Conservation (phyloP, 495 filamentous ascomycete species). For the Evansstolkia leycettana region DNA sequence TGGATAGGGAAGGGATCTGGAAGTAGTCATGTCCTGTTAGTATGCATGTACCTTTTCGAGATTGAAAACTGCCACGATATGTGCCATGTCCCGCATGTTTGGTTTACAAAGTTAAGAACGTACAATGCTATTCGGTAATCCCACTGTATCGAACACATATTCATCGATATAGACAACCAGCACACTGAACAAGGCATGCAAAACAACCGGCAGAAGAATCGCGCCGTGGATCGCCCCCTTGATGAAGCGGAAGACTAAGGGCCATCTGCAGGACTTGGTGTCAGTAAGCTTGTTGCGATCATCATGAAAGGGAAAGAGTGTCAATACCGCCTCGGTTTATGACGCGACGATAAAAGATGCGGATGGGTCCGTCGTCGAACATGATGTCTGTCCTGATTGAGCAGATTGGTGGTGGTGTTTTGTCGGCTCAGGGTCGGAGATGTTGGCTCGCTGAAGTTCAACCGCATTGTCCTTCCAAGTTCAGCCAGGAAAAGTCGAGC, state of each 20-base stretch:
- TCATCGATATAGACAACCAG: constrained; percentile 52
- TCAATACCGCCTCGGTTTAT: constrained; percentile 43
- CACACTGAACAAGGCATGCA: constrained; percentile 53
- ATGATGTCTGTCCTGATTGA: constrained; percentile 14
- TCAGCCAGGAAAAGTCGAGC: no score
- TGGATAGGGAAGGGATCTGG: constrained; percentile 62
- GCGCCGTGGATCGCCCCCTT: constrained; percentile 63
- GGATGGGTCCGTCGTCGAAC: constrained; percentile 25
- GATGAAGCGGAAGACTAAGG: constrained; percentile 60
- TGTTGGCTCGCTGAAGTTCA: constrained; percentile 26
- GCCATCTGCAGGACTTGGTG: constrained; percentile 40
- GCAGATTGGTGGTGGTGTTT: constrained; percentile 15
- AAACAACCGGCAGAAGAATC: constrained; percentile 48
- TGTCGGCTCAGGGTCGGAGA: constrained; percentile 27
- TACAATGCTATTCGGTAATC: constrained; percentile 54
- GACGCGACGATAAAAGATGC: constrained; percentile 31
- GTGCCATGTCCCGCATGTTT: not conserved
- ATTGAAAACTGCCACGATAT: not conserved
- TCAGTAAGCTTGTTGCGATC: not conserved
- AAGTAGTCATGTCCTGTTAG: no score
- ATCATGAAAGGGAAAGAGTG: not conserved
- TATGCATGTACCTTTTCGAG: no score
- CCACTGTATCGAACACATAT: constrained; percentile 40
- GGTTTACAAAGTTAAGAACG: constrained; percentile 3
- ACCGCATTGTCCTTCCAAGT: constrained; percentile 20